Evolutionary conservation across 768 basidiomycete genomes (phyloP).

Genomic region (Termitomyces heimii): DNA sequence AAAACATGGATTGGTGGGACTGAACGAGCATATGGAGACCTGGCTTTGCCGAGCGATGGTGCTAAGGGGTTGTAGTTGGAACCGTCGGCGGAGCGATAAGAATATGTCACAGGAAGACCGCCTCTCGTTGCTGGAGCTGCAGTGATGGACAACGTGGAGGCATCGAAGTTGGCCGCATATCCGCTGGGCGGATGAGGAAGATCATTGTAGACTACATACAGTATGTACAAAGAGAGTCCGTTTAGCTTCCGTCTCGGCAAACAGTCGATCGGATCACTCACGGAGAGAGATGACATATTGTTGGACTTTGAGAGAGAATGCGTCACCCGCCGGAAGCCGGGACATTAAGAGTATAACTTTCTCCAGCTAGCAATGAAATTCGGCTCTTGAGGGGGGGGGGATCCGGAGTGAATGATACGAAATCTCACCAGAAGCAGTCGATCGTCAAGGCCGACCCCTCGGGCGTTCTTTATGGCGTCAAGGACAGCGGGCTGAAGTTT

Average conservation of each 20-base stretch:
- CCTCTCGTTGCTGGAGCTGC: constrained; percentile 2
- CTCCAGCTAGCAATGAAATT: constrained; percentile 48
- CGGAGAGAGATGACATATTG: constrained; percentile 46
- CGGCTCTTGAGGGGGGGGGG: neutral
- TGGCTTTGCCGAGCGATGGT: constrained; percentile 54
- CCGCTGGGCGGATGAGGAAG: constrained; percentile 67
- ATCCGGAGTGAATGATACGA: neutral
- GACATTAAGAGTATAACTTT: constrained; percentile 56
- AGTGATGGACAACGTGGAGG: neutral
- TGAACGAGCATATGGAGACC: constrained; percentile 63
- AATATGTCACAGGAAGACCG: constrained; percentile 30
- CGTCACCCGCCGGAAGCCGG: constrained; percentile 25
- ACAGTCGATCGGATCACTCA: constrained; percentile 27
- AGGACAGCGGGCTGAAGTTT: constrained; percentile 36
- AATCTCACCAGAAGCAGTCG: constrained; percentile 50
- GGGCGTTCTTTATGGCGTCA: constrained; percentile 39
- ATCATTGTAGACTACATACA: constrained; percentile 61
- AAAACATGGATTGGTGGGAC: constrained; percentile 43
- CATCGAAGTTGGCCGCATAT: constrained; percentile 31
- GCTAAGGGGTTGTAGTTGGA: constrained; percentile 50
- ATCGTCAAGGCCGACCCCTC: constrained; percentile 45
- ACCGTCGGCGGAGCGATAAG: constrained; percentile 55
- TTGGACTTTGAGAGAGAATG: constrained; percentile 35
- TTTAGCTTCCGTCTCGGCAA: constrained; percentile 9
- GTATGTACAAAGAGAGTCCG: neutral